Base-by-base conservation (phyloP, 805 yeast species). In the Saturnispora gosingensis region DNA sequence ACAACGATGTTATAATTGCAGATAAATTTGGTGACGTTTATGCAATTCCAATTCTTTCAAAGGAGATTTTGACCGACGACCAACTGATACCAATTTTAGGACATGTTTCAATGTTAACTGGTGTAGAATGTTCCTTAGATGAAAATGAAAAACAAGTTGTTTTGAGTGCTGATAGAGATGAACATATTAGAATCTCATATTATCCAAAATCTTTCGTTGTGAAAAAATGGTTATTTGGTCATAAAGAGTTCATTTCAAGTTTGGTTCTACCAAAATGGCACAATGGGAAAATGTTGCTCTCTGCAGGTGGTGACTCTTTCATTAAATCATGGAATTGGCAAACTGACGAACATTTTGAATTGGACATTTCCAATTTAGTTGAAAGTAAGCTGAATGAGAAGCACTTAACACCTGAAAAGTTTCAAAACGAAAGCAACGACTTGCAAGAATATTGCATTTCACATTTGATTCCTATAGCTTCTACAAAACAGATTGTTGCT, bases 21-120 rank as follows among this genome's bases (percentile, higher is more conserved):
- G 99, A 93, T 66, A 93, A 93, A 70, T 93, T 91, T 64, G 99
- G 99, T 46, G 99, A 93, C 67, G 97, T 89, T 5, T 93, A 87
- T 65, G 66, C 75, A 1, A 71, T 88, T 38, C 69, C 75, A 2
- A 67, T 81, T 28, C 69, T 69, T 22, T 62, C 64, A 13, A 59
- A 65, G 3, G 67, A 60, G 0, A 59, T 75, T 1, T 65, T 69
- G 2, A 49, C 49, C 43, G 65, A 61, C 39, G 73, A 74, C 4
- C 78, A 76, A 45, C 65, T 79, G 43, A 76, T 72, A 38, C 97
- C 97, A 2, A 74, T 91, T 6, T 70, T 91, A 50, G 99, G 99
- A 7, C 99, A 93, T 67, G 98, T 93, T 5, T 90, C 97, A 3
- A 88, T 93, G 97, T 76, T 93, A 54, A 85, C 95, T n/a, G 88